Conservation (phyloP, 768 basidiomycete species). For the Podaxis sp. region DNA sequence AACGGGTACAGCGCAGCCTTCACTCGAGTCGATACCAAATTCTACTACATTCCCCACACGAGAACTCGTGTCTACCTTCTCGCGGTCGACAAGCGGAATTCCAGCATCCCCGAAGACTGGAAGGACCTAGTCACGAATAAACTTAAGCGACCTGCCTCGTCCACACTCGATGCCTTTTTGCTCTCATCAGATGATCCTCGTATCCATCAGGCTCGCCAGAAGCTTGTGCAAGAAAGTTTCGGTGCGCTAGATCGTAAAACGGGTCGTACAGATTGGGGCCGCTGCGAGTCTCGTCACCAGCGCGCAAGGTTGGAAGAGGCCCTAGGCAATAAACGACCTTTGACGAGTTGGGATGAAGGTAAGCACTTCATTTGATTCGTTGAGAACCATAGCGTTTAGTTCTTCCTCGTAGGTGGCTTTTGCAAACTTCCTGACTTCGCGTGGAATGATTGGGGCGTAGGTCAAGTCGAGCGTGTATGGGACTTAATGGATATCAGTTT, state of each 20-base stretch:
- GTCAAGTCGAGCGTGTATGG: conserved; percentile 93
- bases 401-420: conserved; percentile 55
- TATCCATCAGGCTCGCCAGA: conserved; percentile 85
- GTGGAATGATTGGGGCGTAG: conserved; percentile 93
- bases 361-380: conserved; percentile 20
- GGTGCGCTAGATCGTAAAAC: conserved; percentile 64
- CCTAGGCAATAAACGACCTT: conserved; percentile 78
- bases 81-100: conserved; percentile 67
- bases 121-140: conserved; percentile 54
- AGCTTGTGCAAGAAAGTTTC: conserved; percentile 70
- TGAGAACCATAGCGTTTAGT: not conserved
- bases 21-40: conserved; percentile 78
- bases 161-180: conserved; percentile 89
- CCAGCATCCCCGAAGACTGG: conserved; percentile 71
- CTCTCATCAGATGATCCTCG: conserved; percentile 89
- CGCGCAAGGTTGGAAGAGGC: conserved; percentile 81
- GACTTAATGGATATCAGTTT: conserved; percentile 92
- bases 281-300: conserved; percentile 91
- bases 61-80: conserved; percentile 87
- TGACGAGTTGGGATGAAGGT: conserved; percentile 95
- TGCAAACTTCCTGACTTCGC: conserved; percentile 87
- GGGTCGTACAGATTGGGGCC: conserved; percentile 85
- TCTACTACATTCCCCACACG: conserved; percentile 94
- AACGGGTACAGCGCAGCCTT: conserved; percentile 74
- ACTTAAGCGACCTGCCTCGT: conserved; percentile 81